These are phyloP conservation scores for Hsuehochloa calcarea DNA, from an alignment of 176 grass and related monocot species.

Conservation along the genomic window DNA sequence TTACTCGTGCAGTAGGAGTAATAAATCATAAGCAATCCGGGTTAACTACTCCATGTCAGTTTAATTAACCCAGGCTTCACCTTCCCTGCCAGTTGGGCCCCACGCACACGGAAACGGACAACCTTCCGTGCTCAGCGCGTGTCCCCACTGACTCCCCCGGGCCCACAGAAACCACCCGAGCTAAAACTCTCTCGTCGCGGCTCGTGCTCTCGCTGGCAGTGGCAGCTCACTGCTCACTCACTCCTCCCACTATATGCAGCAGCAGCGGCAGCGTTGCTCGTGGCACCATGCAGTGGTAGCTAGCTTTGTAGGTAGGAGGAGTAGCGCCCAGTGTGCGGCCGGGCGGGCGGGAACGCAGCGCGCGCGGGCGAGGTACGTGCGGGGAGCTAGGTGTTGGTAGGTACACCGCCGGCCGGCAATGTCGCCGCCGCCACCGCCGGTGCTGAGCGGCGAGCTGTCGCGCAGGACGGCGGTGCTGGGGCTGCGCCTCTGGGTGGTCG, in stretches of 20 bases:
- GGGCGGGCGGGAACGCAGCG: not conserved
- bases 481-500: conserved; percentile 82
- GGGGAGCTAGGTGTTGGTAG: not conserved
- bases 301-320: not conserved
- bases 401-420: conserved; percentile 1
- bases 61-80: conserved; percentile 31
- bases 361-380: not conserved
- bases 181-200: not conserved
- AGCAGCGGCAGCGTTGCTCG: not conserved
- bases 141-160: not conserved
- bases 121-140: conserved; percentile 29
- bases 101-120: conserved; percentile 42
- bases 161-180: conserved; percentile 29
- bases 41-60: conserved; percentile 7
- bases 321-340: not conserved
- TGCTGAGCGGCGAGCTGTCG: conserved; percentile 66
- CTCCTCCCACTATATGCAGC: conserved; percentile 17
- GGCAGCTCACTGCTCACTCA: not conserved
- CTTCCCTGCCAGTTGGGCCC: not conserved
- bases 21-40: not conserved
- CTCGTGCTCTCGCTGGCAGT: not conserved
- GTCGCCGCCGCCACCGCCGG: conserved; percentile 43
- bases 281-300: conserved; percentile 28
- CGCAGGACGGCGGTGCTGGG: conserved; percentile 72
- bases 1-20: not conserved